A percentile compares a stretch with the other conserved stretches of the same genome.
Conservation (phyloP, 768 basidiomycete genomes). For the Termitomyces sp. region DNA sequence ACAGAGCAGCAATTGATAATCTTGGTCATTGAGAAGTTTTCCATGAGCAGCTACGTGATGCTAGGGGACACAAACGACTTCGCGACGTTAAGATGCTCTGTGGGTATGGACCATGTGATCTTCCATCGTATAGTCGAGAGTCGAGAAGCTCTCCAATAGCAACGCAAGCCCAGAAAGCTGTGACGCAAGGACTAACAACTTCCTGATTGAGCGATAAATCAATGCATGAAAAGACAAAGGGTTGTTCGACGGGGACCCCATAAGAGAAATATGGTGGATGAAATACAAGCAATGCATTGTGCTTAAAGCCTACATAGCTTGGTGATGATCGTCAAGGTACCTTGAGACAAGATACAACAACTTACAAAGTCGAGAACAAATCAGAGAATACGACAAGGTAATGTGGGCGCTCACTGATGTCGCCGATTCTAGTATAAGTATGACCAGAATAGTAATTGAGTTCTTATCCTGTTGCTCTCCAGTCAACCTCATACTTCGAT, state of each 20-base stretch:
- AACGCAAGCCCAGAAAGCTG: not conserved
- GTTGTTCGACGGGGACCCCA: not conserved
- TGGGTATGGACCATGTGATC: too few species aligned
- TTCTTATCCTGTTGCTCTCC: constrained; percentile 5
- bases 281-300: not conserved
- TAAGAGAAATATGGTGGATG: not conserved
- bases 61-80: too few species aligned
- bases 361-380: not conserved
- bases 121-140: too few species aligned
- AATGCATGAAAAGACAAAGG: constrained; percentile 10
- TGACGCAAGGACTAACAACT: constrained; percentile 9
- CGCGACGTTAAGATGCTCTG: too few species aligned
- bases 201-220: constrained; percentile 11
- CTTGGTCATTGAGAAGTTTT: too few species aligned
- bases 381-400: not conserved
- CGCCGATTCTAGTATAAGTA: not conserved
- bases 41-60: too few species aligned
- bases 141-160: too few species aligned
- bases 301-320: not conserved
- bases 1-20: too few species aligned
- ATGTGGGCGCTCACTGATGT: not conserved
- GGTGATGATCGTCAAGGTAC: not conserved
- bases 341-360: not conserved
- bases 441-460: not conserved
- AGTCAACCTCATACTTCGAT: constrained; percentile 3